Evolutionary conservation across 352 stramenopile species (phyloP).

Genomic region (Pythium angustatum): DNA sequence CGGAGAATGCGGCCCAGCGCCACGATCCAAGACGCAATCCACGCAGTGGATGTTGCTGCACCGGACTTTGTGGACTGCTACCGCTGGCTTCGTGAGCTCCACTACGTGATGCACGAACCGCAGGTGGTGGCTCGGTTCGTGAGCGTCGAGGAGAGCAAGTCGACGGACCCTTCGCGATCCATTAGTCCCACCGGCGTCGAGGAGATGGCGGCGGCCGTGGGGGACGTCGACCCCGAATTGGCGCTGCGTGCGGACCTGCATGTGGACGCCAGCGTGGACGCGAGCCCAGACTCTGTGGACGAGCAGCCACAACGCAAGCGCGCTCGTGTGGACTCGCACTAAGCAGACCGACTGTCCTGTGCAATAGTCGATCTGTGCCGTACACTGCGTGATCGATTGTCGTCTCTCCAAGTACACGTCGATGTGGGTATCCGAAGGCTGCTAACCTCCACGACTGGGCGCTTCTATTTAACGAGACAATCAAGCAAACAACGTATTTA

Average conservation of each 20-base stretch:
- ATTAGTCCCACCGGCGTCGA: slow-evolving; percentile 47
- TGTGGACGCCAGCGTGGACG: neutral
- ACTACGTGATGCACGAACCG: slow-evolving; percentile 26
- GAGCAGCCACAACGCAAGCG: slow-evolving; percentile 23
- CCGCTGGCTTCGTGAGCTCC: slow-evolving; percentile 36
- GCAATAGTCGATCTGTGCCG: neutral
- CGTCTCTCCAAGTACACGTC: too few species aligned
- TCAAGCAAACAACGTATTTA: slow-evolving; percentile 4
- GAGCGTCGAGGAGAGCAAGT: slow-evolving; percentile 43
- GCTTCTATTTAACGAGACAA: slow-evolving; percentile 11
- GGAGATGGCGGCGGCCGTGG: slow-evolving; percentile 12
- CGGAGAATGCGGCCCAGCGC: slow-evolving; percentile 31
- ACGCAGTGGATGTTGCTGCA: slow-evolving; percentile 22
- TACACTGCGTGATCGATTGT: too few species aligned
- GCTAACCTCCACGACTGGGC: neutral
- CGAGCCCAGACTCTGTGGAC: too few species aligned
- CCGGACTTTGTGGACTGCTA: slow-evolving; percentile 40
- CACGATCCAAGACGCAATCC: slow-evolving; percentile 36
- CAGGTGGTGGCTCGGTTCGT: slow-evolving; percentile 34
- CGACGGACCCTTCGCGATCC: slow-evolving; percentile 31
- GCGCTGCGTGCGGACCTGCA: slow-evolving; percentile 8
- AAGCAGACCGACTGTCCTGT: neutral
- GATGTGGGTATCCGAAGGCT: too few species aligned
- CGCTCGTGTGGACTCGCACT: slow-evolving; percentile 14
- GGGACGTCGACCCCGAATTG: neutral